Evolutionary conservation across 164 flowering plant genomes (phyloP).

Genomic region (Brasenia schreberi): DNA sequence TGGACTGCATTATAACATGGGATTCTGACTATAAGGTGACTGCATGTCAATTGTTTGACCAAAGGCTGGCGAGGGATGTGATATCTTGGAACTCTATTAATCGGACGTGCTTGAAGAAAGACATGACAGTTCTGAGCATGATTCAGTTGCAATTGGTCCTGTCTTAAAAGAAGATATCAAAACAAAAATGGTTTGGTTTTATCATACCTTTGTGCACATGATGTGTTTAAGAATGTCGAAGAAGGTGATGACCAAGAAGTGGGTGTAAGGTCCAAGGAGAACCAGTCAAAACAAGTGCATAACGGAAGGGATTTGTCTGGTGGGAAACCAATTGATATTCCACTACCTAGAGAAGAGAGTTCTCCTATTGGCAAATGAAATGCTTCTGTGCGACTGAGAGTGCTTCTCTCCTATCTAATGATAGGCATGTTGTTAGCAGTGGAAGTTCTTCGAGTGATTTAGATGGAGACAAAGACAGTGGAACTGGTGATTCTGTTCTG

Average conservation of each 20-base stretch:
- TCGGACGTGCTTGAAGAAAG: slow-evolving; percentile 12
- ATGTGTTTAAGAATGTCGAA: neutral
- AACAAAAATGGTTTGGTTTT: slow-evolving; percentile 15
- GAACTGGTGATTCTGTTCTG: no score
- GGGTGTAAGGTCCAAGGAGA: slow-evolving; percentile 17
- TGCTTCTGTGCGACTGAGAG: no score
- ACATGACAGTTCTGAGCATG: slow-evolving; percentile 44
- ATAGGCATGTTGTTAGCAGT: no score
- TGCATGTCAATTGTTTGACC: no score
- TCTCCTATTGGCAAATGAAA: no score
- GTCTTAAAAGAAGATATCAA: slow-evolving; percentile 14
- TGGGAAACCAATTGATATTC: neutral
- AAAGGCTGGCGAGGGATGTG: no score
- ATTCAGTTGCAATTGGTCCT: slow-evolving; percentile 23
- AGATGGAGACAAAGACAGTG: no score
- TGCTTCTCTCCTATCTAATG: no score
- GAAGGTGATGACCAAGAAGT: slow-evolving; percentile 11
- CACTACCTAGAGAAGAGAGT: slow-evolving; percentile 24
- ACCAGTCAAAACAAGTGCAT: slow-evolving; percentile 5
- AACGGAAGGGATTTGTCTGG: slow-evolving; percentile 8
- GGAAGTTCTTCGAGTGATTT: no score
- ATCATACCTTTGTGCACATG: neutral
- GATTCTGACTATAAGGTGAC: no score
- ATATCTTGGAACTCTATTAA: no score
- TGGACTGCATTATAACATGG: no score